Base-by-base conservation (phyloP, 495 filamentous ascomycete species). In the Emericellopsis terricola region DNA sequence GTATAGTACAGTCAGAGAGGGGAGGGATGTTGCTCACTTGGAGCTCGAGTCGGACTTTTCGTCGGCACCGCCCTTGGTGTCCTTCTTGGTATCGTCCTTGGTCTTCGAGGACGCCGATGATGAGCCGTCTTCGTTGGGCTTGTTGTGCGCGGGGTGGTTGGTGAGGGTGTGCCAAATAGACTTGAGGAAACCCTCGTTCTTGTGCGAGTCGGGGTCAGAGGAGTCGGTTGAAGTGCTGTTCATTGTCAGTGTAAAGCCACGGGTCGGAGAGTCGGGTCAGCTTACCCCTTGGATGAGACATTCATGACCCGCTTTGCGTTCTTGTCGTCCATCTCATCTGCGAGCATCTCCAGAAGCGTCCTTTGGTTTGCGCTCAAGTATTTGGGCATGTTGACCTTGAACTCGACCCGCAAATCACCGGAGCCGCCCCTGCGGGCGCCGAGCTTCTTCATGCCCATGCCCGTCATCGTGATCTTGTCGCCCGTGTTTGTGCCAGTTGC, bases 311-410 rank as follows among this genome's bases (percentile, higher is more conserved):
- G 69, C 51, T 77, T 84, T n/a, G 89, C 89, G 13, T 70, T 81
- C 55, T 83, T 78, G 50, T 97, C 89, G 9, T 69, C 71, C 65
- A 94, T 71, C 60, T 97, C 89, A 44, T 97, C 85, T 19, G 89
- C 89, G 29, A 97, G 68, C 63, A 94, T 83, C 56, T 97, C 89
- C 38, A 94, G 50, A 19, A 97, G 77, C 1, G 78, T 84, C 23
- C 91, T 69, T 59, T 96, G 87, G 54, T 89, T 94, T 15, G 71
- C 60, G 15, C 71, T 82, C 45, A 97, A 61, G 46, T 84, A 91
- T 55, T 91, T 94, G 9, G 89, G 89, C 82, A 94, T 92, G 19
- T 69, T 52, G 10, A 97, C 81, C 59, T 84, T 87, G 63, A 91
- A 96, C 52, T 96, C 91, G 6, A 97, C 83, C 45, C 70, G 76